A percentile compares a stretch with the other conserved stretches of the same genome.
Conservation (phyloP, 2,329 filamentous ascomycete genomes). For the Cercospora sp. region DNA sequence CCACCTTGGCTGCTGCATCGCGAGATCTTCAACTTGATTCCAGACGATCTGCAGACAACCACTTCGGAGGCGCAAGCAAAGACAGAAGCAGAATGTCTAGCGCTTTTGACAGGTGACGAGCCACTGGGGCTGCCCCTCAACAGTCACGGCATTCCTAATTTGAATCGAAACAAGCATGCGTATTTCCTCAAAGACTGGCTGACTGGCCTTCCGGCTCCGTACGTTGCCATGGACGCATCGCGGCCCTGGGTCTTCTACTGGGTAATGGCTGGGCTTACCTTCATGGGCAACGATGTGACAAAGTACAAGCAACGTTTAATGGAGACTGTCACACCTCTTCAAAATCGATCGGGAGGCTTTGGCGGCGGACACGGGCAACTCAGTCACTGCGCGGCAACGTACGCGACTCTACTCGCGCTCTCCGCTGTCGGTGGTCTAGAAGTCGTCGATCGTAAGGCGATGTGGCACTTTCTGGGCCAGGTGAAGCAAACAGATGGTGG, state of each 20-base stretch:
- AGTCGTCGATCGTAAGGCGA: conserved; percentile 74
- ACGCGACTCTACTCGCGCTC: conserved; percentile 78
- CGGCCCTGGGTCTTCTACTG: conserved; percentile 95
- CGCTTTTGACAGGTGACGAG: conserved; percentile 32
- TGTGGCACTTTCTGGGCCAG: conserved; percentile 88
- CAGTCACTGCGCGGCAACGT: conserved; percentile 85
- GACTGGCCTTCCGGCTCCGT: conserved; percentile 65
- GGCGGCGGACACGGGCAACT: conserved; percentile 90
- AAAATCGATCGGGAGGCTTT: conserved; percentile 82
- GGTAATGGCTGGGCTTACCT: conserved; percentile 72
- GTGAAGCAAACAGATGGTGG: conserved; percentile 86
- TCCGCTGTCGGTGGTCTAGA: conserved; percentile 75
- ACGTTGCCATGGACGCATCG: conserved; percentile 77
- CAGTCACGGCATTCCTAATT: conserved; percentile 68
- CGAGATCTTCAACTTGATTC: conserved; percentile 31
- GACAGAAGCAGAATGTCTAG: conserved; percentile 32
- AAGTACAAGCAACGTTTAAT: conserved; percentile 64
- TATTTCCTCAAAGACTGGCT: conserved; percentile 61
- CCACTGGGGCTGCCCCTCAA: conserved; percentile 57
- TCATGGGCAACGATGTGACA: conserved; percentile 72
- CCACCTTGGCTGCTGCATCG: conserved; percentile 34
- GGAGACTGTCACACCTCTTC: conserved; percentile 75
- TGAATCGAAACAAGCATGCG: conserved; percentile 65
- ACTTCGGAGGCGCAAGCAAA: conserved; percentile 31
- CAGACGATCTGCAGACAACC: conserved; percentile 28